These are phyloP conservation scores for Hanseniaspora taiwanica DNA, from an alignment of 805 yeast genomes.

Conservation along the genomic window DNA sequence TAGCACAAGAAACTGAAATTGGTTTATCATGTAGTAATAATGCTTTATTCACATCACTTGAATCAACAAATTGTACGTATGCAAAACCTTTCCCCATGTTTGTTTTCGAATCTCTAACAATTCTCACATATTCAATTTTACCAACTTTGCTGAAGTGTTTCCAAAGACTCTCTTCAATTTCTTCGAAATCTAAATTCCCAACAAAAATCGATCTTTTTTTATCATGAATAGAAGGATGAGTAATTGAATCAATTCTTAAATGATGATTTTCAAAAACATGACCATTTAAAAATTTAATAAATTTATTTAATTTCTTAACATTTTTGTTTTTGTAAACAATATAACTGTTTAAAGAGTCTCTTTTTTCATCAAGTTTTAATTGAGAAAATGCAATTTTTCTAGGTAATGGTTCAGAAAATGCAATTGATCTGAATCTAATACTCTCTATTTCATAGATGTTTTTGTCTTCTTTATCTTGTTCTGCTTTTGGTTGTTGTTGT, in stretches of 20 bases:
- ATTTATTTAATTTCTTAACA: conserved; percentile 17
- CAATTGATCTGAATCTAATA: conserved; percentile 82
- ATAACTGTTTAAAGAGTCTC: conserved; percentile 81
- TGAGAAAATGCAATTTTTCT: conserved; percentile 82
- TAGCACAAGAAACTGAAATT: conserved; percentile 17
- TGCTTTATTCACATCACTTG: conserved; percentile 67
- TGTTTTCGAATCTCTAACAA: conserved; percentile 84
- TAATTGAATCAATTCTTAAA: conserved; percentile 81
- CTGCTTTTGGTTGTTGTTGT: conserved; percentile 5
- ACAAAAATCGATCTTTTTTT: conserved; percentile 76
- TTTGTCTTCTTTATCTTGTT: conserved; percentile 18
- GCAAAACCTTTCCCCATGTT: conserved; percentile 97
- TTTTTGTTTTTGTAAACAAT: conserved; percentile 57
- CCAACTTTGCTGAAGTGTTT: conserved; percentile 47
- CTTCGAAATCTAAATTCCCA: conserved; percentile 90
- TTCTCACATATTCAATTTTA: conserved; percentile 71
- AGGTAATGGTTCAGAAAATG: conserved; percentile 78
- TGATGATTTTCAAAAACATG: conserved; percentile 57
- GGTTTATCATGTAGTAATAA: conserved; percentile 62
- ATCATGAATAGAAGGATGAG: conserved; percentile 81
- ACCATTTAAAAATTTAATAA: conserved; percentile 44
- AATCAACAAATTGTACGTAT: conserved; percentile 76
- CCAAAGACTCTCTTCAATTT: conserved; percentile 83
- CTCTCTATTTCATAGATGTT: conserved; percentile 36
- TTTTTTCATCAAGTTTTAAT: conserved; percentile 59